Base-by-base conservation (phyloP, 345 rosid species). In the Noccaea caerulescens region DNA sequence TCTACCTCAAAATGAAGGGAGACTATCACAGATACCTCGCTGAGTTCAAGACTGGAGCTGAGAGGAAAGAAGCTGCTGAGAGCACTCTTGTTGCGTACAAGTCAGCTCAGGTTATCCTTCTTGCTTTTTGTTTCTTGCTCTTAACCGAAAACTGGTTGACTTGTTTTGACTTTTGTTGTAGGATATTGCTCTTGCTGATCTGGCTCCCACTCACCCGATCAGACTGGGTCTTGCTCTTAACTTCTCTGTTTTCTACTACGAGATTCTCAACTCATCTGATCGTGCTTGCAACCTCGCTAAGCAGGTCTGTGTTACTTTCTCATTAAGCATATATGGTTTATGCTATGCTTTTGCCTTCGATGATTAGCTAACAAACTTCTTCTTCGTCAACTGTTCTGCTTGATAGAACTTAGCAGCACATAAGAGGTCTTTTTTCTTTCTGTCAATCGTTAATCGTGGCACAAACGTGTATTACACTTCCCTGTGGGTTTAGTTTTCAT, bases 1-100 rank as follows among this genome's bases (percentile, higher is more conserved):
- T 93, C 69, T 93, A 93, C 83, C 87, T 93, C 36, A 93, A 93
- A 82, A 93, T 93, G 98, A 93, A 93, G 81, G 98, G 98, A 66
- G 98, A 93, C 62, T 93, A 93, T 74, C 88, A 90, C 70, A 81
- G 98, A 72, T 93, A 93, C 72, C 93, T 93, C 20, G 98, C 98
- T 0, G 98, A 93, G 80, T 93, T 93, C 68, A 93, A 93, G 92
- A 90, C 97, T 52, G 84, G 87, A 4, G 82, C 89, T 45, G 98
- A 93, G 78, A 93, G 96, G 82, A 93, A 93, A 82, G 98, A 93
- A 74, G 93, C 97, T 76, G 98, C 98, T 11, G 98, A 93, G 88
- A 93, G 90, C 76, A 93, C 98, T 60, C 83, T 93, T 72, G 47
- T 90, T 84, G 96, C 97, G 7, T 93, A 93, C 79, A 93, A 93